These are phyloP conservation scores for Eucalyptus tenuipes DNA, from an alignment of 345 rosid species.

Conservation along the genomic window DNA sequence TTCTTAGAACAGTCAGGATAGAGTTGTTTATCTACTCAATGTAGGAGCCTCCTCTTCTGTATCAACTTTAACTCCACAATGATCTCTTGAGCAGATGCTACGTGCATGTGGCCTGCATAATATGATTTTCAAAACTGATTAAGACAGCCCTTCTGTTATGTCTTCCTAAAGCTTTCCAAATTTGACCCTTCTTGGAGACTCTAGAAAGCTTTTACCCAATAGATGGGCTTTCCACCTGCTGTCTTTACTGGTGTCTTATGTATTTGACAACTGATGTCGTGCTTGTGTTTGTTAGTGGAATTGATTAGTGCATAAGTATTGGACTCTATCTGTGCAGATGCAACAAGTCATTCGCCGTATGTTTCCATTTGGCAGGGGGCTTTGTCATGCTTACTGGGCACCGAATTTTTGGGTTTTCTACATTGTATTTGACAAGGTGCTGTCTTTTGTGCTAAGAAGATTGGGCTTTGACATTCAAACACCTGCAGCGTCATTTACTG, in stretches of 20 bases:
- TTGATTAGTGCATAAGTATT: neutral
- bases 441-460: conserved; percentile 41
- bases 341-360: conserved; percentile 60
- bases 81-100: neutral
- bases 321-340: conserved; percentile 39
- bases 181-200: neutral
- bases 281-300: neutral
- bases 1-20: neutral
- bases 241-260: neutral
- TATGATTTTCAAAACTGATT: neutral
- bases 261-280: neutral
- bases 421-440: conserved; percentile 63
- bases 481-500: conserved; percentile 77
- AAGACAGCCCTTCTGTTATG: neutral
- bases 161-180: neutral
- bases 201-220: neutral
- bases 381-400: conserved; percentile 97
- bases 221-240: neutral
- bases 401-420: conserved; percentile 97
- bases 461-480: conserved; percentile 35
- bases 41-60: neutral
- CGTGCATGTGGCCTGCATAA: neutral
- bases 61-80: neutral
- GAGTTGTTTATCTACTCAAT: neutral
- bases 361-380: conserved; percentile 99